These are phyloP conservation scores for Jamesozyma lodderae DNA, from an alignment of 805 yeast species.

Conservation along the genomic window DNA sequence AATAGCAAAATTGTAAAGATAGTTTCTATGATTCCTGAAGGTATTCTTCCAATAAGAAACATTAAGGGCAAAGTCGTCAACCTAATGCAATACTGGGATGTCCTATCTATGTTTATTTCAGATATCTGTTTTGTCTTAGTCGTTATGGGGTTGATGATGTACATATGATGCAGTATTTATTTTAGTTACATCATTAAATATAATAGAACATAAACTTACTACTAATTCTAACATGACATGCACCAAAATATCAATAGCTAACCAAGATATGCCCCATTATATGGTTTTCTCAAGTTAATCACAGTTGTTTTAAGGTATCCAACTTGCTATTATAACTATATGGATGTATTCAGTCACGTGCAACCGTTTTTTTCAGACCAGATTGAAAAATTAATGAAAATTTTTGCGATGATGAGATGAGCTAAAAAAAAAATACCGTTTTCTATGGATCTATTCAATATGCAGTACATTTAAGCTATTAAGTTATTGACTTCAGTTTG, in stretches of 20 bases:
- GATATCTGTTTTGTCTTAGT: constrained; percentile 29
- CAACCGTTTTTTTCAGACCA: not conserved
- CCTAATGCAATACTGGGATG: constrained; percentile 27
- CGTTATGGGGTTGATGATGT: constrained; percentile 22
- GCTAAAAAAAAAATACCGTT: constrained; percentile 2
- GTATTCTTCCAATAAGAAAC: constrained; percentile 25
- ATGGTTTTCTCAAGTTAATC: too few relatives aligned
- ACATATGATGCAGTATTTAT: too few relatives aligned
- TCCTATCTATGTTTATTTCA: constrained; percentile 26
- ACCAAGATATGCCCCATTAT: too few relatives aligned
- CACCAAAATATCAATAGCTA: too few relatives aligned
- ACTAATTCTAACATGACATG: too few relatives aligned
- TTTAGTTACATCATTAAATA: too few relatives aligned
- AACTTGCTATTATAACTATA: too few relatives aligned
- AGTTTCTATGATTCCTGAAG: constrained; percentile 29
- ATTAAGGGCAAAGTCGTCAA: constrained; percentile 21
- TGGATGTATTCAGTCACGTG: not conserved
- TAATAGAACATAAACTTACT: too few relatives aligned
- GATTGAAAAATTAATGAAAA: not conserved
- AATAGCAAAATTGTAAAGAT: constrained; percentile 25
- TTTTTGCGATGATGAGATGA: constrained; percentile 3
- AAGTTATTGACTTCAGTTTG: too few relatives aligned
- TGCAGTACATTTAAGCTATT: too few relatives aligned
- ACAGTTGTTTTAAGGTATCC: too few relatives aligned
- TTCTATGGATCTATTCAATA: not conserved